Percentiles rank a stretch among this genome's conserved stretches.
Evolutionary conservation across 805 yeast species (phyloP).

Genomic region (Yamadazyma laniorum): DNA sequence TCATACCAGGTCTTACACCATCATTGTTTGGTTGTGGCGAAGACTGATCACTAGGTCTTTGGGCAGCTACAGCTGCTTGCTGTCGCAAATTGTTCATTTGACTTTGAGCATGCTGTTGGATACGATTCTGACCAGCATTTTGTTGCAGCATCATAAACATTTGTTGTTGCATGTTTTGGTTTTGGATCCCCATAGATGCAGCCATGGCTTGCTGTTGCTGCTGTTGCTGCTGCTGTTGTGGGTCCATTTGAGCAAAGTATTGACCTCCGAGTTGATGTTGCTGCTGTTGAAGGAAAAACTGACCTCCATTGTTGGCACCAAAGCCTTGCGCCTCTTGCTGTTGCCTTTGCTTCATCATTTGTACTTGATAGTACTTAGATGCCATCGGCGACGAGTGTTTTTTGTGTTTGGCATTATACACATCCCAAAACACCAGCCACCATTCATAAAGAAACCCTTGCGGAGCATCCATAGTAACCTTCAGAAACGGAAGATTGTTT

Average conservation of each 20-base stretch:
- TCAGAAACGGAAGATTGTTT: conserved; percentile 47
- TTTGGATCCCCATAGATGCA: conserved; percentile 13
- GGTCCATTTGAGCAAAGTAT: conserved; percentile 15
- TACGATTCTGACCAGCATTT: conserved; percentile 24
- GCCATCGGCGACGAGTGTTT: conserved; percentile 55
- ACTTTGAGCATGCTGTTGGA: conserved; percentile 47
- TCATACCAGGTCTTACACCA: conserved; percentile 2
- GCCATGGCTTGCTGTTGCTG: neutral
- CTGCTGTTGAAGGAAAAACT: conserved; percentile 1
- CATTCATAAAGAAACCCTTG: conserved; percentile 87
- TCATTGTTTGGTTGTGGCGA: conserved; percentile 13
- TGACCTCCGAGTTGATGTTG: conserved; percentile 4
- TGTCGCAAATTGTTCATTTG: conserved; percentile 52
- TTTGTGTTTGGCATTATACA: conserved; percentile 76
- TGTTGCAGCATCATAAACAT: conserved; percentile 29
- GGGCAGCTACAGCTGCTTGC: conserved; percentile 35
- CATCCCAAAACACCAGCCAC: conserved; percentile 97
- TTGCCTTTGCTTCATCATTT: conserved; percentile 57
- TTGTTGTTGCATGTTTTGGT: conserved; percentile 22
- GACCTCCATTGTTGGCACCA: neutral
- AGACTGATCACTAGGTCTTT: conserved; percentile 13
- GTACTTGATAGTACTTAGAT: conserved; percentile 67
- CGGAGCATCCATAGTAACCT: conserved; percentile 73
- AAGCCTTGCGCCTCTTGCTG: conserved; percentile 33
- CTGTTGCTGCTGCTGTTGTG: conserved; percentile 12